A percentile compares a stretch with the other conserved stretches of the same genome.
These are phyloP conservation scores for Saccharomycopsis lassenensis DNA, from an alignment of 805 yeast genomes.

Conservation along the genomic window DNA sequence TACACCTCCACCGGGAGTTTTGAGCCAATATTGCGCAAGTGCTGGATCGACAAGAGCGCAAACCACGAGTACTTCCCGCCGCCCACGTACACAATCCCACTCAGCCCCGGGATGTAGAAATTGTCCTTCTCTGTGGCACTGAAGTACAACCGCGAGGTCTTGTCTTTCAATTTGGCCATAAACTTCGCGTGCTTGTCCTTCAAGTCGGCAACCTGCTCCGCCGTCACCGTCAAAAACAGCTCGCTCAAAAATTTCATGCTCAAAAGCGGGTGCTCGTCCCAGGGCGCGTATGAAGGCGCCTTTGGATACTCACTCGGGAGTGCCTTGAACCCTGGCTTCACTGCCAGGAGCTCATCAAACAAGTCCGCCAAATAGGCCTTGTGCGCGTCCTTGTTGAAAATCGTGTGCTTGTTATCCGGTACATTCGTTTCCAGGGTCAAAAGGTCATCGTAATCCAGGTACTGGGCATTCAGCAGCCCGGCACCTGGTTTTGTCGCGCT, in stretches of 20 bases:
- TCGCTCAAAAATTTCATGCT: conserved; percentile 2
- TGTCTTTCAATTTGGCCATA: conserved; percentile 4
- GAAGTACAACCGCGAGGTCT: conserved; percentile 3
- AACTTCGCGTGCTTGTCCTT: conserved; percentile 9
- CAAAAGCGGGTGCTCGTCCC: conserved; percentile 14
- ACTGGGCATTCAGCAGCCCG: no score
- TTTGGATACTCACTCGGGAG: conserved; percentile 12
- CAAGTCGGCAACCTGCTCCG: conserved; percentile 7
- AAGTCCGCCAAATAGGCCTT: conserved; percentile 9
- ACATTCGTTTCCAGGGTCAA: no score
- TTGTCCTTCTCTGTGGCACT: conserved; percentile 1
- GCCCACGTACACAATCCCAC: conserved; percentile 30
- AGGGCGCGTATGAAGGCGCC: conserved; percentile 13
- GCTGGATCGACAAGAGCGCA: conserved; percentile 29
- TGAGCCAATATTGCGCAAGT: conserved; percentile 33
- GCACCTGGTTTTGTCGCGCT: no score
- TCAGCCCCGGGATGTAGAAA: conserved; percentile 17
- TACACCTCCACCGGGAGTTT: conserved; percentile 34
- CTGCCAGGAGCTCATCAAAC: conserved; percentile 8
- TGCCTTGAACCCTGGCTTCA: conserved; percentile 11
- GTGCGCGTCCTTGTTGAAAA: conserved; percentile 2
- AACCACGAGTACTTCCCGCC: conserved; percentile 35
- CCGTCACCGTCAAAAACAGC: conserved; percentile 6
- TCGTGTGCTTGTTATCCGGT: conserved; percentile 6
- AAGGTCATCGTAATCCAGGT: no score